These are phyloP conservation scores for Penicillium cinerascens DNA, from an alignment of 495 filamentous ascomycete species.

Conservation along the genomic window DNA sequence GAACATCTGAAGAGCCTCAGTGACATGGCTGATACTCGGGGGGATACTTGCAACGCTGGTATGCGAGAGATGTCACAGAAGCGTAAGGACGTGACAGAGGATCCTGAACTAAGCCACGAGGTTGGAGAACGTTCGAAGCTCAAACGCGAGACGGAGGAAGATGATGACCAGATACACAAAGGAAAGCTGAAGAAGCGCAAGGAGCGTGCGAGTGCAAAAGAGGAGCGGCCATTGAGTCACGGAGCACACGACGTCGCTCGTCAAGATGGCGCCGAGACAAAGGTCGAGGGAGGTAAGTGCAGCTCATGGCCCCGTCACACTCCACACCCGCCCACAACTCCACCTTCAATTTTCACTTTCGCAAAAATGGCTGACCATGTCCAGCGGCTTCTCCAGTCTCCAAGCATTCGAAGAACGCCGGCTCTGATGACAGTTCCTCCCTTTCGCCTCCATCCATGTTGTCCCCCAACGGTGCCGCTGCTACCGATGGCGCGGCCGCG, in stretches of 20 bases:
- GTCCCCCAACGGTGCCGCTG: slow-evolving; percentile 53
- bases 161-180: slow-evolving; percentile 51
- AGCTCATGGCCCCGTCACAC: not conserved
- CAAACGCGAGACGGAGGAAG: slow-evolving; percentile 52
- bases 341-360: slow-evolving; percentile 8
- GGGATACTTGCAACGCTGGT: slow-evolving; percentile 61
- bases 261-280: slow-evolving; percentile 59
- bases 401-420: slow-evolving; percentile 49
- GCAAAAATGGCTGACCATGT: slow-evolving; percentile 12
- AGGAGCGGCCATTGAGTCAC: slow-evolving; percentile 57
- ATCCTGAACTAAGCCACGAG: slow-evolving; percentile 45
- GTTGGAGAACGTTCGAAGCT: slow-evolving; percentile 43
- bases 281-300: slow-evolving; percentile 59
- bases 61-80: slow-evolving; percentile 67
- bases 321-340: slow-evolving; percentile 14
- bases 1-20: slow-evolving; percentile 63
- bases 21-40: slow-evolving; percentile 61
- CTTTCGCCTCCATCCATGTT: slow-evolving; percentile 50
- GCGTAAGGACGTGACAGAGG: slow-evolving; percentile 58
- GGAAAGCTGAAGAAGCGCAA: slow-evolving; percentile 51
- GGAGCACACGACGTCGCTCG: slow-evolving; percentile 63
- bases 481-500: slow-evolving; percentile 41
- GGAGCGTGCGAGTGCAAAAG: slow-evolving; percentile 45
- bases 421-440: slow-evolving; percentile 58
- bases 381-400: slow-evolving; percentile 45